phyloP scores from a whole-genome alignment of 1,284 basidiomycete genomes.

The Malassezia sp. region DNA sequence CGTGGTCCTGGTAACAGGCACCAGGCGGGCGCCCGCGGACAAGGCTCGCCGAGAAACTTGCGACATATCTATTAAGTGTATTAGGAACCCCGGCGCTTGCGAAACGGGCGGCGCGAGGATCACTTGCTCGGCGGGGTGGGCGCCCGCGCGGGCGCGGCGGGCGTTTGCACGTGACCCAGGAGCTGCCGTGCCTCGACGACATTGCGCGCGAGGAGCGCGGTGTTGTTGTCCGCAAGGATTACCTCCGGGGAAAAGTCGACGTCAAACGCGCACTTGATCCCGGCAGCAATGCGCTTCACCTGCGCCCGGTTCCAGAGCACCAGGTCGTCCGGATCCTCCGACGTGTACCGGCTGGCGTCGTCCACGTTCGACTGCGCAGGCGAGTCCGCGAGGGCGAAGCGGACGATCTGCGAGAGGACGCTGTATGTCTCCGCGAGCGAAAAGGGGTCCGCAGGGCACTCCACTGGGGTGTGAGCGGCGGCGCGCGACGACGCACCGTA shows the following conservation, averaged over 20 bases:
- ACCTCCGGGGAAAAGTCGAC: conserved; percentile 82
- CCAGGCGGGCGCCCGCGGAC: too few relatives aligned
- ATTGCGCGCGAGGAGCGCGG: conserved; percentile 61
- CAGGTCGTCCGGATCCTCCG: conserved; percentile 72
- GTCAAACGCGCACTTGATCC: conserved; percentile 66
- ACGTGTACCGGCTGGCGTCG: neutral
- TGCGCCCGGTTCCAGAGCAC: conserved; percentile 81
- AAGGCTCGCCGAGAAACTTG: too few relatives aligned
- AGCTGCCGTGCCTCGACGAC: conserved; percentile 64
- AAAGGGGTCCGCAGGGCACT: conserved; percentile 56
- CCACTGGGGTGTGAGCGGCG: too few relatives aligned
- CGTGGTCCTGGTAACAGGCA: conserved; percentile 11
- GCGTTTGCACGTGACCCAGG: neutral
- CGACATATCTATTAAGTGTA: too few relatives aligned
- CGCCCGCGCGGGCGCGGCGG: too few relatives aligned
- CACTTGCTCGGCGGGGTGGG: too few relatives aligned
- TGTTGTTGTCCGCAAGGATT: conserved; percentile 81
- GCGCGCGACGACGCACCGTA: too few relatives aligned
- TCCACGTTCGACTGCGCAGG: neutral
- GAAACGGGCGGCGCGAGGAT: too few relatives aligned
- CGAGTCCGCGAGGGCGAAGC: conserved; percentile 56
- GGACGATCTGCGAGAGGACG: conserved; percentile 58
- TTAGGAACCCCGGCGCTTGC: too few relatives aligned
- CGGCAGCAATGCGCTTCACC: conserved; percentile 69
- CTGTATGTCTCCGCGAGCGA: conserved; percentile 52